Evolutionary conservation across 768 basidiomycete species (phyloP), one percentile per base, ranked within the genome.

Genomic region (Lentinula detonsa): DNA sequence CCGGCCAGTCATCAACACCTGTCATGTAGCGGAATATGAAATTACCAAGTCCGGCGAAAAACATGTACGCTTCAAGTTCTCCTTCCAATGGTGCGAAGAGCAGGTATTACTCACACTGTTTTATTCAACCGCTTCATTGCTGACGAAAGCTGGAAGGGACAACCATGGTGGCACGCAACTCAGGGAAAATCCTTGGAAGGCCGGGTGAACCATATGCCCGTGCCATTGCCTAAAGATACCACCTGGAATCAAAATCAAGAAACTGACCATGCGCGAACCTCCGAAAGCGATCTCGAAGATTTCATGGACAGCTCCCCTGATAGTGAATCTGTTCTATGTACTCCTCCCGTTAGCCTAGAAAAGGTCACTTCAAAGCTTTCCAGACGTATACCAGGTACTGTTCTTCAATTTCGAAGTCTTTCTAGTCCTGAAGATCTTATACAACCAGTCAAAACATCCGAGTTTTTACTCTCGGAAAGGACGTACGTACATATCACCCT

Each of bases 81-180:
- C 87, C 4, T 93, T 93, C 64, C 87, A 88, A 65, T 93, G 91
- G 90, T 90, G 89, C 64, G 81, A 86, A 62, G 81, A 77, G 46
- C 91, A 93, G 74, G 89, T 72, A 64, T 57, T 66, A 34, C 53
- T 13, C 34, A 34, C 40, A 8, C 28, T 58, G 31, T 3, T 33
- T 1, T 10, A 16, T 18, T n/a, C 13, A 37, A 7, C 16, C 28
- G 33, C 18, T 18, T 34, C 23, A 18, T 40, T 5, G 35, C 18
- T 54, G 8, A 42, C 21, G 13, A 40, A 5, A 34, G 21, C 2
- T 23, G 16, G 5, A 43, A 81, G 80, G 81, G 79, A 10, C 65
- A 70, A 21, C 81, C 81, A 28, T 82, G 80, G 81, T 82, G 81
- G 81, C 61, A 67, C 31, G 50, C 40, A 21, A 13, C 63, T 8